Percentiles rank a stretch among this genome's conserved stretches.
These are phyloP conservation scores for Pythium apleroticum DNA, from an alignment of 352 stramenopile species.

Conservation along the genomic window DNA sequence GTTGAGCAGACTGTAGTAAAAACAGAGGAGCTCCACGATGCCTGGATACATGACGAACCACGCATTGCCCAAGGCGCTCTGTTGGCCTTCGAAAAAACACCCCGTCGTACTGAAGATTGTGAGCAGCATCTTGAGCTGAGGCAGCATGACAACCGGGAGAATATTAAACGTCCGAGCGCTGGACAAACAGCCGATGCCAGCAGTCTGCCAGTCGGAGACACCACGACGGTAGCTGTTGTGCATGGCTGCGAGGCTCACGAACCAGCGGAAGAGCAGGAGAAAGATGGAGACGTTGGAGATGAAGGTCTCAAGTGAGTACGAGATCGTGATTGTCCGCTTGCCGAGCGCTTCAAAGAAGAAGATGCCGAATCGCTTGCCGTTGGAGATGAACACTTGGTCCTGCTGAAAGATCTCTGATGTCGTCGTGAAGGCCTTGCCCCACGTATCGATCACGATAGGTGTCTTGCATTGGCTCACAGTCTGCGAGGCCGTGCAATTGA, in stretches of 20 bases:
- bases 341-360: constrained; percentile 26
- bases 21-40: constrained; percentile 28
- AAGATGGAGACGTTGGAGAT: constrained; percentile 35
- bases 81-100: constrained; percentile 35
- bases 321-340: constrained; percentile 3
- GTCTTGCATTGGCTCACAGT: constrained; percentile 6
- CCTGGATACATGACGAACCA: constrained; percentile 43
- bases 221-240: constrained; percentile 27
- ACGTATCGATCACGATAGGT: neutral
- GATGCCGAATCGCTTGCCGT: constrained; percentile 28
- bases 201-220: constrained; percentile 8
- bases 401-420: neutral
- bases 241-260: constrained; percentile 14
- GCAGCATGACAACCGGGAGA: constrained; percentile 22
- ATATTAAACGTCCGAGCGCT: constrained; percentile 22
- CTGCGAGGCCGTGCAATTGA: neutral
- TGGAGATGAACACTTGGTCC: constrained; percentile 17
- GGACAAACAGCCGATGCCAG: constrained; percentile 20
- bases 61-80: constrained; percentile 23
- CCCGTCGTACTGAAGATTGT: constrained; percentile 29
- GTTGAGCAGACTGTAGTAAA: constrained; percentile 41
- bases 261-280: constrained; percentile 32
- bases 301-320: constrained; percentile 31
- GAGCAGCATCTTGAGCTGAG: constrained; percentile 21
- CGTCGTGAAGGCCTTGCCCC: constrained; percentile 13